phyloP scores from a whole-genome alignment of 768 basidiomycete species.

The Russula earlei region DNA sequence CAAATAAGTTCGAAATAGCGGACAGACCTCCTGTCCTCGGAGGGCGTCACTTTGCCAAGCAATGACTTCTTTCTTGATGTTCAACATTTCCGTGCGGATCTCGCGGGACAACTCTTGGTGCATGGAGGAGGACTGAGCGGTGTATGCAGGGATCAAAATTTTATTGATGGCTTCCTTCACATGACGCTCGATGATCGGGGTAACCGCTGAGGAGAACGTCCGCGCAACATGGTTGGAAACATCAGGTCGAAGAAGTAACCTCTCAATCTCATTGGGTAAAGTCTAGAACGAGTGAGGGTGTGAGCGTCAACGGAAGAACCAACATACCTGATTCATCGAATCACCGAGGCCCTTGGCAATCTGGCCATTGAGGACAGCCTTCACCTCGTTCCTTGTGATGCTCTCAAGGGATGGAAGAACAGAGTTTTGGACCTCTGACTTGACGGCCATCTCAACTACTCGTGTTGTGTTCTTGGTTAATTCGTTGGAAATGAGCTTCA shows the following conservation, averaged over 20 bases:
- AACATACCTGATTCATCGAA: conserved; percentile 61
- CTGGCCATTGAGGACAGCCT: conserved; percentile 66
- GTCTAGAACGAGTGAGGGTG: conserved; percentile 34
- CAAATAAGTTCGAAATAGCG: not conserved
- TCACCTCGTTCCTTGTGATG: conserved; percentile 76
- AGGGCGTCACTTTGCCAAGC: conserved; percentile 75
- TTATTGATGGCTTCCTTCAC: conserved; percentile 72
- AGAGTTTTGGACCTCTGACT: conserved; percentile 73
- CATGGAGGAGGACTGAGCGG: conserved; percentile 62
- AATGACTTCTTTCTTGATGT: conserved; percentile 70
- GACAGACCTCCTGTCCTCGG: conserved; percentile 65
- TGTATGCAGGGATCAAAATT: conserved; percentile 65
- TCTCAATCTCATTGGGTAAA: conserved; percentile 72
- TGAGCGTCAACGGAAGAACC: conserved; percentile 1
- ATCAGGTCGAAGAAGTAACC: conserved; percentile 65
- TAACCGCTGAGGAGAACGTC: conserved; percentile 59
- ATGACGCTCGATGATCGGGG: conserved; percentile 70
- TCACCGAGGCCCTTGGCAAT: conserved; percentile 65
- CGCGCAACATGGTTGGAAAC: conserved; percentile 70
- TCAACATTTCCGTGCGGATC: conserved; percentile 64
- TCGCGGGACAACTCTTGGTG: conserved; percentile 75
- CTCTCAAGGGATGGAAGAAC: conserved; percentile 75
- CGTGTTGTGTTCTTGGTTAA: conserved; percentile 81
- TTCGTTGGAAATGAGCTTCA: conserved; percentile 81
- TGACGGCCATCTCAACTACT: conserved; percentile 84